Conservation (phyloP, 2,329 filamentous ascomycete species). For the Colletotrichum brevisporum region DNA sequence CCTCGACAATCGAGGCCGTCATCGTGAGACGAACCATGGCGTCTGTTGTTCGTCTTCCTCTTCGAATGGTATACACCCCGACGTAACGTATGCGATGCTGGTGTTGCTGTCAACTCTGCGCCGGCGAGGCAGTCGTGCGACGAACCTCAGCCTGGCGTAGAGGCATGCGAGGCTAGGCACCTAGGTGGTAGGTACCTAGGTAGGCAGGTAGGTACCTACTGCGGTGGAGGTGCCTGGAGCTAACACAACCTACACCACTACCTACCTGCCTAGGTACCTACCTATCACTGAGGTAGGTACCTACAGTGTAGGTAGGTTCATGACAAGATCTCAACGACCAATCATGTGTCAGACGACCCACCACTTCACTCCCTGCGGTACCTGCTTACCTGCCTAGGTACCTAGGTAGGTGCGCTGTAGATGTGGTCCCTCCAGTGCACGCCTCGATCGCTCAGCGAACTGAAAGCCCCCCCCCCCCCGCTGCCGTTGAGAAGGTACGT, state of each 20-base stretch:
- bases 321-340: slow-evolving; percentile 4
- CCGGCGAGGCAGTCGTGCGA: too few species aligned
- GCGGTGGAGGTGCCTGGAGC: too few species aligned
- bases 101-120: neutral
- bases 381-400: too few species aligned
- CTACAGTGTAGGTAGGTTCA: too few species aligned
- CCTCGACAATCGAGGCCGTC: slow-evolving; percentile 77
- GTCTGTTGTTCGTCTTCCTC: slow-evolving; percentile 18
- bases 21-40: slow-evolving; percentile 85
- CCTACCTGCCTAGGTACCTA: too few species aligned
- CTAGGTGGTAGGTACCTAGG: too few species aligned
- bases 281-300: too few species aligned
- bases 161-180: too few species aligned
- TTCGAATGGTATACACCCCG: neutral
- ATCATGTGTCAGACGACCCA: neutral
- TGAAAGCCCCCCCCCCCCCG: neutral
- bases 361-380: neutral
- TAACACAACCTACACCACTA: too few species aligned
- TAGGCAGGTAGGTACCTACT: too few species aligned
- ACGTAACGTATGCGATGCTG: neutral
- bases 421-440: neutral
- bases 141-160: too few species aligned
- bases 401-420: too few species aligned
- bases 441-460: slow-evolving; percentile 1
- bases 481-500: slow-evolving; percentile 4